phyloP scores from a whole-genome alignment of 768 basidiomycete genomes.

The Auricularia heimuer region DNA sequence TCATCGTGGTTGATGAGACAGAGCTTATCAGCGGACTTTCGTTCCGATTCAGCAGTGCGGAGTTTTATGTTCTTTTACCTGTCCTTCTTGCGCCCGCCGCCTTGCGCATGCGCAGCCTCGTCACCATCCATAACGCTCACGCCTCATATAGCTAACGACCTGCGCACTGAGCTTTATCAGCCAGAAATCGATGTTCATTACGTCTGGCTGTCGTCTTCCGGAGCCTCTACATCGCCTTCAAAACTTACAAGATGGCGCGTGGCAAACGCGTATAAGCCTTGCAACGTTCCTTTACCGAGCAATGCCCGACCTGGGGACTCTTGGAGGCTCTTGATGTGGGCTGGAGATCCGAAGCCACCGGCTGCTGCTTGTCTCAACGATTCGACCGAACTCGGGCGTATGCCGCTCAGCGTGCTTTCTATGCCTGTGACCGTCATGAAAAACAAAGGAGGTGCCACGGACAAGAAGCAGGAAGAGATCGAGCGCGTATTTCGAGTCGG shows the following conservation, averaged over 20 bases:
- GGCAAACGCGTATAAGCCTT: conserved; percentile 63
- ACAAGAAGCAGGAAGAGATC: conserved; percentile 54
- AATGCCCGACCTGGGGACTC: conserved; percentile 39
- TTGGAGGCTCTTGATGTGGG: conserved; percentile 58
- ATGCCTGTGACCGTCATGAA: conserved; percentile 44
- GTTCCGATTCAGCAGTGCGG: too few species aligned
- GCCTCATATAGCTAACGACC: conserved; percentile 83
- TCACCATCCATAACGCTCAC: conserved; percentile 46
- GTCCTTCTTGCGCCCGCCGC: conserved; percentile 83
- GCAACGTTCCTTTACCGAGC: conserved; percentile 55
- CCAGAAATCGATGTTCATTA: conserved; percentile 57
- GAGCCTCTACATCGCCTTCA: conserved; percentile 27
- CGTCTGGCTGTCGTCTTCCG: conserved; percentile 39
- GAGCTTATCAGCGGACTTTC: background rate
- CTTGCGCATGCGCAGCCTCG: conserved; percentile 36
- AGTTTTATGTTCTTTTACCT: conserved; percentile 72
- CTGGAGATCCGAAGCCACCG: conserved; percentile 19
- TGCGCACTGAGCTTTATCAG: conserved; percentile 65
- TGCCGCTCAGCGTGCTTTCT: conserved; percentile 55
- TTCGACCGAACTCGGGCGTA: conserved; percentile 31
- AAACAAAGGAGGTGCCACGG: conserved; percentile 16
- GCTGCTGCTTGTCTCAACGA: conserved; percentile 31
- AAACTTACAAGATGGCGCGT: conserved; percentile 70
- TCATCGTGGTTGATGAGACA: background rate
- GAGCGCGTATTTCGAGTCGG: conserved; percentile 38